Conservation (phyloP, 73 alveolate species). For the Stentor coeruleus region DNA sequence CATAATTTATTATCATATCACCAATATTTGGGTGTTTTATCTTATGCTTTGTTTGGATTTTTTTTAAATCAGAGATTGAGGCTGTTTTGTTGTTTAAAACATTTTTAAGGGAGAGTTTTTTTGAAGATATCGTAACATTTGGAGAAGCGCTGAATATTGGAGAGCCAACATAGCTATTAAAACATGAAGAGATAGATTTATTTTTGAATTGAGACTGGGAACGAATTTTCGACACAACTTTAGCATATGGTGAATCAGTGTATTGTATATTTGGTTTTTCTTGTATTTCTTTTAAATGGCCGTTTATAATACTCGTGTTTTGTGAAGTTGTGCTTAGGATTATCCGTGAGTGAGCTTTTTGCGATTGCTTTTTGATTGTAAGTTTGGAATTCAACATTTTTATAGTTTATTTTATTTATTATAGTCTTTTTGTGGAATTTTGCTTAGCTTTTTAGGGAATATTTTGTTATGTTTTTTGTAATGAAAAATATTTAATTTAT, state of each 20-base stretch:
- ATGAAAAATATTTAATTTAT: too few relatives aligned
- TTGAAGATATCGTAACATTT: neutral
- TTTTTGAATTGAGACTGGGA: neutral
- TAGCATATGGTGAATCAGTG: conserved; percentile 8
- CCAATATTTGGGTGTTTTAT: neutral
- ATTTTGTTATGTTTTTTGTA: too few relatives aligned
- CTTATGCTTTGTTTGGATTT: neutral
- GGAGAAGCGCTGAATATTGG: neutral
- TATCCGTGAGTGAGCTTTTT: too few relatives aligned
- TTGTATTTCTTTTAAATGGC: too few relatives aligned
- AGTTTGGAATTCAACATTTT: too few relatives aligned
- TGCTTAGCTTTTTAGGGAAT: too few relatives aligned
- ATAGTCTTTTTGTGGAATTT: too few relatives aligned
- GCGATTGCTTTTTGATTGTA: too few relatives aligned
- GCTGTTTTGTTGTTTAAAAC: neutral
- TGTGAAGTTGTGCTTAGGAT: too few relatives aligned
- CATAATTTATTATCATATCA: neutral
- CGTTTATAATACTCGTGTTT: too few relatives aligned
- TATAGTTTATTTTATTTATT: too few relatives aligned
- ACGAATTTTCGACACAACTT: neutral
- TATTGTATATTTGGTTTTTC: too few relatives aligned
- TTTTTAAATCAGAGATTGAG: neutral
- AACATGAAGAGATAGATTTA: neutral
- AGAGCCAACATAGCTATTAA: neutral
- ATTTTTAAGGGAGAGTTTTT: neutral